Percentiles rank a stretch among this genome's conserved stretches.
Conservation (phyloP, 129 eudicot species). For the Centrapalus pauciflorus region DNA sequence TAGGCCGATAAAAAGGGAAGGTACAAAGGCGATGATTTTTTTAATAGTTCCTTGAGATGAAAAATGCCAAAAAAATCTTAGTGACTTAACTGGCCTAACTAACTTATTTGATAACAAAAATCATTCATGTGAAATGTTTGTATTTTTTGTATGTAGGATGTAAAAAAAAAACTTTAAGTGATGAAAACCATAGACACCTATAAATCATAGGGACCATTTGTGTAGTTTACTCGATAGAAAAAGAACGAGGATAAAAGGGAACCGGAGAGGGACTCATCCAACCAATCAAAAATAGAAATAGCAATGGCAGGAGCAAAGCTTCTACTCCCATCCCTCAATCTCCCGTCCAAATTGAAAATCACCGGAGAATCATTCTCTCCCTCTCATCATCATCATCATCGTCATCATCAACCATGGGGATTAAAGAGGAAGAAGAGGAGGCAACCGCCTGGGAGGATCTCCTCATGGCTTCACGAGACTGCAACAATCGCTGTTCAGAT, state of each 20-base stretch:
- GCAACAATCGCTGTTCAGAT: constrained; percentile 16
- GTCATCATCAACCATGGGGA: constrained; percentile 10
- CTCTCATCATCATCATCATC: constrained; percentile 1
- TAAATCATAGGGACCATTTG: too few species aligned
- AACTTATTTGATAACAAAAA: too few species aligned
- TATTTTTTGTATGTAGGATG: too few species aligned
- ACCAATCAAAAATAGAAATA: constrained; percentile 11
- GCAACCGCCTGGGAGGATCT: neutral
- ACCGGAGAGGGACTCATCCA: neutral
- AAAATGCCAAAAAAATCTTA: too few species aligned
- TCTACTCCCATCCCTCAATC: constrained; percentile 26
- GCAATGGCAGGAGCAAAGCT: constrained; percentile 39
- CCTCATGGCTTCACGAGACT: constrained; percentile 9
- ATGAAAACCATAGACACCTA: too few species aligned
- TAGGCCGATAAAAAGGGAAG: too few species aligned
- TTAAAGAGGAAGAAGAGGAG: neutral
- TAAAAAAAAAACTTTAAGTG: too few species aligned
- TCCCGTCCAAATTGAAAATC: constrained; percentile 23
- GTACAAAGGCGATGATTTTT: too few species aligned
- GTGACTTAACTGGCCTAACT: too few species aligned
- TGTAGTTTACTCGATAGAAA: too few species aligned
- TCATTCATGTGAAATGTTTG: too few species aligned
- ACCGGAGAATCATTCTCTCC: constrained; percentile 14
- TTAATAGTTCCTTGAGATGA: too few species aligned
- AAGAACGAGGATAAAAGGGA: neutral